A percentile compares a stretch with the other conserved stretches of the same genome.
phyloP scores from a whole-genome alignment of 192 early-diverging fungal species.

The Gaertneriomyces semiglobifer region DNA sequence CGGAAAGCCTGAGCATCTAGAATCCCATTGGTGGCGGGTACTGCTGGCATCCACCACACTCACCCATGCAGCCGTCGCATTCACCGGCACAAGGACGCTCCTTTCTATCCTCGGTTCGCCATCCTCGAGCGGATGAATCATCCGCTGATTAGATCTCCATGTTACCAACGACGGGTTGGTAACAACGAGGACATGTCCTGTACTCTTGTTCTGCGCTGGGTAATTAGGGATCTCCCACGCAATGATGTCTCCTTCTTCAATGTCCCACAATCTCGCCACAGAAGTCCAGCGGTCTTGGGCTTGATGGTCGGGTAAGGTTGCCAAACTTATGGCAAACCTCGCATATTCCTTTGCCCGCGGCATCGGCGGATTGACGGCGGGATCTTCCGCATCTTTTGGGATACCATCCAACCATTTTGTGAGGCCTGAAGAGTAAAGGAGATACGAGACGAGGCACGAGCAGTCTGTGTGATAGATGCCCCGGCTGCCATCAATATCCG shows the following conservation, averaged over 20 bases:
- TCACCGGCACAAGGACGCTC: not conserved
- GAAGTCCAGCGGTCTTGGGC: not conserved
- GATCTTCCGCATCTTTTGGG: slow-evolving; percentile 15
- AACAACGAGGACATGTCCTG: slow-evolving; percentile 22
- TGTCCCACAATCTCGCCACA: not conserved
- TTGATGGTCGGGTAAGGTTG: not conserved
- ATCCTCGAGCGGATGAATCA: not conserved
- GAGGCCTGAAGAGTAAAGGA: slow-evolving; percentile 7
- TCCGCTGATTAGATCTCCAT: too few species aligned
- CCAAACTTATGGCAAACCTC: slow-evolving; percentile 2
- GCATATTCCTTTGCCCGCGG: slow-evolving; percentile 25
- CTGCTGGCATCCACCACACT: slow-evolving; percentile 11
- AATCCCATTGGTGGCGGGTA: slow-evolving; percentile 17
- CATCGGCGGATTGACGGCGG: slow-evolving; percentile 20
- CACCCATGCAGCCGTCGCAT: slow-evolving; percentile 15
- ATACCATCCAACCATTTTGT: slow-evolving; percentile 5
- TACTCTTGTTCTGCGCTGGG: not conserved
- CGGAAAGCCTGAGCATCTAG: not conserved
- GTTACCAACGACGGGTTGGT: not conserved
- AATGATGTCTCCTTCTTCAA: slow-evolving; percentile 18
- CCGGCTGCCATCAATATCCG: slow-evolving; percentile 5
- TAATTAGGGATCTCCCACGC: slow-evolving; percentile 21
- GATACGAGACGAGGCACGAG: slow-evolving; percentile 25
- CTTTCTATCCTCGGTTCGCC: not conserved
- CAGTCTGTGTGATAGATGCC: slow-evolving; percentile 23